These are phyloP conservation scores for Akanthomyces dipterigenus DNA, from an alignment of 2,329 filamentous ascomycete species.

Conservation along the genomic window DNA sequence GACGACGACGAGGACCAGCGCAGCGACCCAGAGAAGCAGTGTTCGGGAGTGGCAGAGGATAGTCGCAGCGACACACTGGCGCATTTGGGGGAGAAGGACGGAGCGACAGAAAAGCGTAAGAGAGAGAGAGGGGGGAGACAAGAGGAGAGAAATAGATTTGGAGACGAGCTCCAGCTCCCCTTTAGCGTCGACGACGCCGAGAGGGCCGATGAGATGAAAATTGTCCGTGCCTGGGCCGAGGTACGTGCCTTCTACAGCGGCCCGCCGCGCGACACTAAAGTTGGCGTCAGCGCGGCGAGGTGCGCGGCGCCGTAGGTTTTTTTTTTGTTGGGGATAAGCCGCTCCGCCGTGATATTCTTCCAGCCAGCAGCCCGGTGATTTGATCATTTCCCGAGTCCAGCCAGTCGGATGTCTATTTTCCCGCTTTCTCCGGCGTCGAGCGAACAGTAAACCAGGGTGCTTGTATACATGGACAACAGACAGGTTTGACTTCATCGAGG, in stretches of 20 bases:
- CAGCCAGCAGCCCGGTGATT: not conserved
- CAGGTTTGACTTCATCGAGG: too few relatives aligned
- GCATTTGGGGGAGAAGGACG: not conserved
- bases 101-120: not conserved
- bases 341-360: too few relatives aligned
- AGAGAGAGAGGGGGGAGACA: not conserved
- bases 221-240: conserved; percentile 7
- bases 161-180: not conserved
- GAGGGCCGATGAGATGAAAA: not conserved
- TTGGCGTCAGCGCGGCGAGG: not conserved
- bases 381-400: not conserved
- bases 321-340: not conserved
- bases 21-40: conserved; percentile 36
- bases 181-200: not conserved
- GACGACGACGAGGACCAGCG: conserved; percentile 20
- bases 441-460: too few relatives aligned
- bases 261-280: not conserved
- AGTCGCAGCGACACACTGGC: conserved; percentile 30
- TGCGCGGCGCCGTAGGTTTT: not conserved
- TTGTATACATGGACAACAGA: too few relatives aligned
- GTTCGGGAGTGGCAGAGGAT: conserved; percentile 34
- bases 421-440: too few relatives aligned
- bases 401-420: too few relatives aligned
- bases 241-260: not conserved
- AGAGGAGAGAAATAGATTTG: not conserved